phyloP scores from a whole-genome alignment of 768 basidiomycete genomes.

The Podaxis rugospora region DNA sequence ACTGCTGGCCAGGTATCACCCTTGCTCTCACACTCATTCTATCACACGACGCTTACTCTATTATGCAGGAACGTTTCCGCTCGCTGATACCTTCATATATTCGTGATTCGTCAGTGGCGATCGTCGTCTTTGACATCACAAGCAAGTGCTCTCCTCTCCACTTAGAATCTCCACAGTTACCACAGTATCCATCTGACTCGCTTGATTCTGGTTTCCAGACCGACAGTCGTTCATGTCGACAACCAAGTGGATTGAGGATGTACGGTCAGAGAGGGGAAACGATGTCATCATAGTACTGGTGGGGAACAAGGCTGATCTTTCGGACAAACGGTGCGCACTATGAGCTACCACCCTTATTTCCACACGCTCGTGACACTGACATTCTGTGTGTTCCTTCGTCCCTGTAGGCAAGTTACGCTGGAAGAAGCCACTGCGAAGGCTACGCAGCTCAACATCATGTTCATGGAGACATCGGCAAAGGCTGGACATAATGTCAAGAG shows the following conservation, averaged over 20 bases:
- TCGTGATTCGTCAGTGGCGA: constrained; percentile 96
- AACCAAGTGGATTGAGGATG: constrained; percentile 99
- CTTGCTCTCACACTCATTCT: not conserved
- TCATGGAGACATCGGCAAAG: constrained; percentile 99
- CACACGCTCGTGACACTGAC: not conserved
- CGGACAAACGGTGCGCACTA: constrained; percentile 85
- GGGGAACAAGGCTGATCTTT: constrained; percentile 98
- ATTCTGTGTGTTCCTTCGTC: constrained; percentile 9
- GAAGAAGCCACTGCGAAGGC: constrained; percentile 94
- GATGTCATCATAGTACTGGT: constrained; percentile 99
- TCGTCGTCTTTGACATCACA: constrained; percentile 98
- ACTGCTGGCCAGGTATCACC: constrained; percentile 84
- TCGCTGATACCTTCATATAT: constrained; percentile 98
- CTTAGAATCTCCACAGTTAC: not conserved
- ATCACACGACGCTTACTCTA: not conserved
- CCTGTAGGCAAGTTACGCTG: constrained; percentile 88
- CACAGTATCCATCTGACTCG: constrained; percentile 5
- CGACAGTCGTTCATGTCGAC: constrained; percentile 98
- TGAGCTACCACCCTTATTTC: not conserved
- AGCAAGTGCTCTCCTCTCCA: constrained; percentile 49
- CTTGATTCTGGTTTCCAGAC: constrained; percentile 41
- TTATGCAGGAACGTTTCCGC: constrained; percentile 86
- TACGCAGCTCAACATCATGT: constrained; percentile 90
- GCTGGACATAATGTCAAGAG: constrained; percentile 99
- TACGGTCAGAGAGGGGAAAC: constrained; percentile 92